Evolutionary conservation across 2,329 filamentous ascomycete genomes (phyloP).

Genomic region (Xylaria arbuscula): DNA sequence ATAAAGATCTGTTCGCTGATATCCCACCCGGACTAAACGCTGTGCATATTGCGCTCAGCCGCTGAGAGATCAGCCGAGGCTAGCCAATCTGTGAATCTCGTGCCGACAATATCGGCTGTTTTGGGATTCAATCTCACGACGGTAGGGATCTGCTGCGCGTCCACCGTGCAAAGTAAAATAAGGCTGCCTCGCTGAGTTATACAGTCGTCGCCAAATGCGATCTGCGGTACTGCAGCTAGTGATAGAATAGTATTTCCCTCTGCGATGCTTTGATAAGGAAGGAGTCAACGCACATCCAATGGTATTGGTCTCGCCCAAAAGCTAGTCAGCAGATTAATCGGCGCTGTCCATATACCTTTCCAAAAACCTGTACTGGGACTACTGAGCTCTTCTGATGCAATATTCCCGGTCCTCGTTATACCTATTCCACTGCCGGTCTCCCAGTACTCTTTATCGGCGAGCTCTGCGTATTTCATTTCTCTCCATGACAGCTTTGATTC

Average conservation of each 20-base stretch:
- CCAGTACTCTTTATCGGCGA: constrained; percentile 19
- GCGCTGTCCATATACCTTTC: constrained; percentile 12
- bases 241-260: constrained; percentile 15
- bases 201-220: background rate
- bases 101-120: background rate
- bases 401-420: background rate
- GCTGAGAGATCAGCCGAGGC: background rate
- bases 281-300: constrained; percentile 22
- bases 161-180: constrained; percentile 14
- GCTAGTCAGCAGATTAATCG: constrained; percentile 5
- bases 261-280: constrained; percentile 7
- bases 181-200: constrained; percentile 4
- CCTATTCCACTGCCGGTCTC: constrained; percentile 1
- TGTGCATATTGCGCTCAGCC: background rate
- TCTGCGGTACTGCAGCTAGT: constrained; percentile 17
- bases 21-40: background rate
- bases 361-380: background rate
- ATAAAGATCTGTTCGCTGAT: constrained; percentile 20
- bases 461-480: background rate
- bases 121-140: constrained; percentile 20
- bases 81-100: constrained; percentile 25
- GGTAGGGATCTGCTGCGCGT: constrained; percentile 28
- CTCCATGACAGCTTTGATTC: background rate
- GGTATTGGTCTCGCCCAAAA: background rate
- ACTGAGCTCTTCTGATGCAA: constrained; percentile 17